Evolutionary conservation across 2,329 filamentous ascomycete genomes (phyloP), one percentile per base, ranked within the genome.

Genomic region (Arachnopeziza araneosa): DNA sequence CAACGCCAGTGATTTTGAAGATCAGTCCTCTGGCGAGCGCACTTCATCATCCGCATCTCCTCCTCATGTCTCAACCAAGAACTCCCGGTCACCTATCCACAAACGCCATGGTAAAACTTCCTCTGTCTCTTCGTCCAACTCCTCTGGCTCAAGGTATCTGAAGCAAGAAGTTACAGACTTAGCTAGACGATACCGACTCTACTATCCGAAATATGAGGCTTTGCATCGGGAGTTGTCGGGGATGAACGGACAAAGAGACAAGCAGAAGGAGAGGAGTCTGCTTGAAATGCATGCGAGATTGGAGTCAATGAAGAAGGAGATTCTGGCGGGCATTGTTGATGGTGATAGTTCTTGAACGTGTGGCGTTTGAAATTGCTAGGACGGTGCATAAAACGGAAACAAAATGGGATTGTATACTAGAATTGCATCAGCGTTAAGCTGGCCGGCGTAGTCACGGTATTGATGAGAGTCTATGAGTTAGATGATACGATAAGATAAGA

Each of bases 1-100:
- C 8, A 87, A 87, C 63, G 85, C 83, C 0, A 86, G 84, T 1
- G 84, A 87, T 60, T 73, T 86, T 48, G 83, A 85, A 30, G 71
- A 75, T 52, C 26, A 48, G 8, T 73, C 70, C 22, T 68, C 64
- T 66, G 64, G 60, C 30, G 61, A 67, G 19, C 65, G 64, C 24
- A 70, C 66, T 32, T 69, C 68, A 5, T 66, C 67, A 23, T 71
- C 69, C 1, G 62, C 67, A 5, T 70, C 68, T 7, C 67, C 68
- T 24, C 61, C 57, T 7, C 64, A 64, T 23, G 21, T 57, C 7
- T 61, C 58, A 1, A 59, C 54, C 51, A 68, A 69, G 51, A 65
- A 54, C 44, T 59, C 63, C n/a, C 66, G 65, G 1, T 71, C 69
- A 1, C 69, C 69, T 3, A 68, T 70, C 32, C 67, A 69, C 26